Base-by-base conservation (phyloP, 208 protist species). In the Tritrichomonas foetus region DNA sequence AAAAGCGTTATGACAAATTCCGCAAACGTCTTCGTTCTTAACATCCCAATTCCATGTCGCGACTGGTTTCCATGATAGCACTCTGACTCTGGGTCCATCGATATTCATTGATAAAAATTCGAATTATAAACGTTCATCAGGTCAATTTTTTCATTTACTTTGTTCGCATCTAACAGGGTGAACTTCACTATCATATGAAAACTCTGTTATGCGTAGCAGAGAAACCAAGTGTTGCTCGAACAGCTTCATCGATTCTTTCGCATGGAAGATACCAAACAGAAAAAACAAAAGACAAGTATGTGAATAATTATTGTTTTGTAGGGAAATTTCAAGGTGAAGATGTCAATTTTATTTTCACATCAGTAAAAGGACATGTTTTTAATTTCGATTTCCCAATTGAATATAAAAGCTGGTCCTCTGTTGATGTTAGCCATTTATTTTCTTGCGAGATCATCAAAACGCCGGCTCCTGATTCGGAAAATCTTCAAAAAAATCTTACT, bases 321-420 rank as follows among this genome's bases (percentile, higher is more conserved):
- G 13, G n/a, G 8, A 49, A 50, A n/a, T 74, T 94, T 27, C 64
- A 94, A 33, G 20, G 25, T 50, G 11, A 72, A 74, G n/a, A 66
- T 36, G 39, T 53, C 36, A 30, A 96, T 94, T 98, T 99, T 97
- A 93, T 97, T 36, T 96, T 99, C 33, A 99, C 98, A 22, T 98
- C 98, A 36, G 98, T 99, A 13, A 94, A 95, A 0, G 98, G 98
- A 3, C 98, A 99, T 95, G 92, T 99, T 25, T 98, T 98, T 97
- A 97, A 97, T 57, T 94, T 96, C 13, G 97, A 99, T 93, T 98
- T 98, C 94, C 33, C 44, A 41, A 47, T 66, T 33, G 0, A 41
- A 44, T 94, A 97, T 44, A 96, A 95, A 55, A 96, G 94, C 66
- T 99, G 98, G 98, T 5, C 95, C 20, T 93, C 53, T 44, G 98